phyloP scores from a whole-genome alignment of 2,329 filamentous ascomycete species.

The Alternaria metachromatica region DNA sequence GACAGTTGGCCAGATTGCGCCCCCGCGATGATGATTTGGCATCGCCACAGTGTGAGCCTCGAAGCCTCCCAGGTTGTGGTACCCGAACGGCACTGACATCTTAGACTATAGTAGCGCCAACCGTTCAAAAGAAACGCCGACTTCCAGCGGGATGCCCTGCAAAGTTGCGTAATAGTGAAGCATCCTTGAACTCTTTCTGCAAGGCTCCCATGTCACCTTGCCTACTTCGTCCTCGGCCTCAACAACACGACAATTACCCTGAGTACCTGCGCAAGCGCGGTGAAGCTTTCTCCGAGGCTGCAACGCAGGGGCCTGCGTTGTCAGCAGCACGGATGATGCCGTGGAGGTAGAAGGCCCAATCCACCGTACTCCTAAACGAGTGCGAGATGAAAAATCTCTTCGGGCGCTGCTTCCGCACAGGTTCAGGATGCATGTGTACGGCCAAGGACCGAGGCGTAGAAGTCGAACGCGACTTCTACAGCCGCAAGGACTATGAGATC shows the following conservation, averaged over 20 bases:
- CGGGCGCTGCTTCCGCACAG: constrained; percentile 1
- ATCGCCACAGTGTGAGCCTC: background rate
- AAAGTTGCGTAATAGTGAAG: background rate
- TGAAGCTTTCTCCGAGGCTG: background rate
- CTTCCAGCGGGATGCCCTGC: background rate
- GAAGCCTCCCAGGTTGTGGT: background rate
- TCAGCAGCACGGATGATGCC: background rate
- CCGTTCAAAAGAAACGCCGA: background rate
- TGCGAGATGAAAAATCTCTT: constrained; percentile 4
- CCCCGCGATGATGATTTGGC: background rate
- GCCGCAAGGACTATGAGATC: background rate
- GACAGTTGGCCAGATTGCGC: background rate
- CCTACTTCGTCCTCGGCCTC: background rate
- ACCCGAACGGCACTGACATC: constrained; percentile 2
- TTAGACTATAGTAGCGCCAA: constrained; percentile 6
- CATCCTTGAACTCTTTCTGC: background rate
- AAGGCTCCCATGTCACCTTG: background rate
- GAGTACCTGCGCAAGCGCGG: constrained; percentile 4
- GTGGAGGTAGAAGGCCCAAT: background rate
- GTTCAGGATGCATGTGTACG: background rate
- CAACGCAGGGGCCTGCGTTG: background rate
- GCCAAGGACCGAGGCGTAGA: background rate
- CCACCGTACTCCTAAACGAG: background rate
- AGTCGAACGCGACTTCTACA: background rate
- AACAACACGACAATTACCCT: background rate